Conservation (phyloP, 805 yeast genomes). For the Jamesozyma lodderae region DNA sequence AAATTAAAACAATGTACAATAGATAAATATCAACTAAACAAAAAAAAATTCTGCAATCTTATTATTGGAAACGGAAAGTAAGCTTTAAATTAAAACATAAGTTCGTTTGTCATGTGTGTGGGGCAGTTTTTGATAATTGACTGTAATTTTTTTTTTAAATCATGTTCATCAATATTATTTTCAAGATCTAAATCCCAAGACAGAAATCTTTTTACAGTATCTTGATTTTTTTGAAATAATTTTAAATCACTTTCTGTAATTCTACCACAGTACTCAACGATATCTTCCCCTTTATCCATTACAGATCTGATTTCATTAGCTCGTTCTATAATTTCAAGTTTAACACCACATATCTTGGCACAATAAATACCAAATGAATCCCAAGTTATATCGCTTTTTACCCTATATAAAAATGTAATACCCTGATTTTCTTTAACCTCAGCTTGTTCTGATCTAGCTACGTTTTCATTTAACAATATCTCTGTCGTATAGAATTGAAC, state of each 20-base stretch:
- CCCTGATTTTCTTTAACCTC: constrained; percentile 6
- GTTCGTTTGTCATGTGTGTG: background rate
- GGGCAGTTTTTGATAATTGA: background rate
- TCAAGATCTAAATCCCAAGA: constrained; percentile 26
- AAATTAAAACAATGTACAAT: constrained; percentile 2
- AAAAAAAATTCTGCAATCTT: too few species aligned
- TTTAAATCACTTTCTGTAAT: constrained; percentile 13
- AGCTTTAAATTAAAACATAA: background rate
- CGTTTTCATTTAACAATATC: constrained; percentile 15
- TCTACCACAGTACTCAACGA: constrained; percentile 13
- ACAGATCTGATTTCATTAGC: constrained; percentile 25
- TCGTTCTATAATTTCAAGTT: constrained; percentile 23
- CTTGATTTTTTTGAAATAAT: constrained; percentile 12
- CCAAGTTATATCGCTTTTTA: constrained; percentile 28
- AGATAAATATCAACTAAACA: background rate
- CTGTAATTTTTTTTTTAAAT: constrained; percentile 8
- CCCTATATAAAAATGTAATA: constrained; percentile 30
- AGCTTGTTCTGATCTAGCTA: background rate
- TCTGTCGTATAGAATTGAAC: constrained; percentile 33
- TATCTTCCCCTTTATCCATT: constrained; percentile 14
- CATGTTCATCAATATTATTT: constrained; percentile 3
- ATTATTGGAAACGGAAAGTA: too few species aligned
- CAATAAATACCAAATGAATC: constrained; percentile 35
- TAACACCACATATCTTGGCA: constrained; percentile 34
- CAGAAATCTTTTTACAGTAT: constrained; percentile 19